A percentile compares a stretch with the other conserved stretches of the same genome.
phyloP scores from a whole-genome alignment of 306 rosid genomes.

The Datisca glomerata region DNA sequence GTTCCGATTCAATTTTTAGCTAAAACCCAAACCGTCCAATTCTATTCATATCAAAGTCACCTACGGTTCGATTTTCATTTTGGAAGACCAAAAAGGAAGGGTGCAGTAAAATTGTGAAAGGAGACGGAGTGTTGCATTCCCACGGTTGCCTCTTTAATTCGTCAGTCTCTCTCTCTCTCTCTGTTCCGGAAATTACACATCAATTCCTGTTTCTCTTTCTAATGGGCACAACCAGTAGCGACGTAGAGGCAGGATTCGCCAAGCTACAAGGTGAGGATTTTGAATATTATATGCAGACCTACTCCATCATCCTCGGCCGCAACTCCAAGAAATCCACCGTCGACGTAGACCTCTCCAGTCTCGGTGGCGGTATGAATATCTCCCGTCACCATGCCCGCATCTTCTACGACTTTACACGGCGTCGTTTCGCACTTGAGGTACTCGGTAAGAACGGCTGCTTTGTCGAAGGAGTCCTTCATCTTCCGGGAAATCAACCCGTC shows the following conservation, averaged over 20 bases:
- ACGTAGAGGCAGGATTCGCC: constrained; percentile 97
- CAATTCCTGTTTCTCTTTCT: too few relatives aligned
- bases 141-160: too few relatives aligned
- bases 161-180: too few relatives aligned
- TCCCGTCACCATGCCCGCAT: constrained; percentile 98
- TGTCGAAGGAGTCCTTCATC: constrained; percentile 94
- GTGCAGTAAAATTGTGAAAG: too few relatives aligned
- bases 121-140: too few relatives aligned
- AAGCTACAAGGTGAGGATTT: constrained; percentile 97
- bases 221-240: constrained; percentile 41
- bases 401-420: constrained; percentile 91
- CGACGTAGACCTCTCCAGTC: constrained; percentile 94
- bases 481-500: constrained; percentile 83
- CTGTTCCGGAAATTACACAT: too few relatives aligned
- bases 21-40: too few relatives aligned
- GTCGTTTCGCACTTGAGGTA: constrained; percentile 94
- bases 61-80: too few relatives aligned
- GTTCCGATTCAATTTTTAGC: too few relatives aligned
- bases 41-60: too few relatives aligned
- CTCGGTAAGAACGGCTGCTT: constrained; percentile 92
- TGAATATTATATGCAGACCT: constrained; percentile 99
- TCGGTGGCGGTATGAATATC: constrained; percentile 99
- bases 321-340: constrained; percentile 94
- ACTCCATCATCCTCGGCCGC: constrained; percentile 90
- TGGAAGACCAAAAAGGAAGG: too few relatives aligned